Evolutionary conservation across 345 rosid species (phyloP).

Genomic region (Iberis pinnata): DNA sequence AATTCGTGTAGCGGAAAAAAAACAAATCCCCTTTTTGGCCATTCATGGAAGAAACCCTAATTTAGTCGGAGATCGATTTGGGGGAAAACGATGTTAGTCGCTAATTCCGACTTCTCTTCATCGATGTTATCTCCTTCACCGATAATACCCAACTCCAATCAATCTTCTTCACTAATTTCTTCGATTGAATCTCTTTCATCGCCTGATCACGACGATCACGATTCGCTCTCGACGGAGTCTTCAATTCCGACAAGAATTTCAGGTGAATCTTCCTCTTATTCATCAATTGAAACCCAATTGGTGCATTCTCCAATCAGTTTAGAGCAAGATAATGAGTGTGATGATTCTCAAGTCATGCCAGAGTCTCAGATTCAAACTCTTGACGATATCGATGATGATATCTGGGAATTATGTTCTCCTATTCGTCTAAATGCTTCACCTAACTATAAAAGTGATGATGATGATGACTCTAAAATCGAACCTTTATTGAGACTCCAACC

Average conservation of each 20-base stretch:
- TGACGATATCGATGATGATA: not conserved
- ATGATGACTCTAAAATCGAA: not conserved
- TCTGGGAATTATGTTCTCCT: not conserved
- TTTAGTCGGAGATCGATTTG: not conserved
- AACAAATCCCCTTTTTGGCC: too few species aligned
- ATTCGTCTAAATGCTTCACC: not conserved
- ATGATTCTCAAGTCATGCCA: too few species aligned
- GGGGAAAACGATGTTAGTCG: slow-evolving; percentile 2
- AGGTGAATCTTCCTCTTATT: not conserved
- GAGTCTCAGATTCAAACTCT: not conserved
- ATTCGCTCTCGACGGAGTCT: not conserved
- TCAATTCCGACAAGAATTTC: not conserved
- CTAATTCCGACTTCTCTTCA: not conserved
- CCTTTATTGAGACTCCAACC: not conserved
- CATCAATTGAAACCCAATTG: slow-evolving; percentile 3
- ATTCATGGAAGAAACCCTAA: too few species aligned
- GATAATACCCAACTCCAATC: slow-evolving; percentile 7
- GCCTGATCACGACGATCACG: not conserved
- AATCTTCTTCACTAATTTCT: slow-evolving; percentile 1
- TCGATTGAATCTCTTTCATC: slow-evolving; percentile 21
- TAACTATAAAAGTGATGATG: slow-evolving; percentile 5
- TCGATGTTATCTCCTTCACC: slow-evolving; percentile 6
- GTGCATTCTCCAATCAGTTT: not conserved
- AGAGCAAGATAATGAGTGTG: not conserved
- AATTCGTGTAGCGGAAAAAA: not conserved